phyloP scores from a whole-genome alignment of 208 protist species.

The Acanthamoeba royreba region DNA sequence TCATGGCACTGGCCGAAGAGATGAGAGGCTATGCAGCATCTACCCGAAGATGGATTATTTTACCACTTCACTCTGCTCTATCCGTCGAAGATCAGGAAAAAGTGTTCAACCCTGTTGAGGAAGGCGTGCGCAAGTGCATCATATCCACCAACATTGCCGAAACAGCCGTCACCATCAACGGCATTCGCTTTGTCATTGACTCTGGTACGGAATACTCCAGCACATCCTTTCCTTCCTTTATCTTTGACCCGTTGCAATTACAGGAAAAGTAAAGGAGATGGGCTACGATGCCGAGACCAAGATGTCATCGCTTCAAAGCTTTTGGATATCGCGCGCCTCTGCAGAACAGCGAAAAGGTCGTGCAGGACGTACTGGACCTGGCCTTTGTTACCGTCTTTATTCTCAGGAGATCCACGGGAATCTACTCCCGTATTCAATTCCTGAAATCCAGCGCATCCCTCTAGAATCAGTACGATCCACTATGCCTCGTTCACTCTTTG shows the following conservation, averaged over 20 bases:
- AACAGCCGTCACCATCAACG: slow-evolving; percentile 97
- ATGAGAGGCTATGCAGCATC: slow-evolving; percentile 17
- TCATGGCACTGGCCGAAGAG: slow-evolving; percentile 51
- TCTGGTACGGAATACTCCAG: slow-evolving; percentile 90
- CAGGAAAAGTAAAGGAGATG: slow-evolving; percentile 88
- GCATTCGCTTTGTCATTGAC: slow-evolving; percentile 96
- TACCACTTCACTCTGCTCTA: slow-evolving; percentile 58
- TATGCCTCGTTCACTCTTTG: background rate
- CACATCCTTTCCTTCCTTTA: background rate
- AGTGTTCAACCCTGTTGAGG: slow-evolving; percentile 88
- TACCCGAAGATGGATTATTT: slow-evolving; percentile 45
- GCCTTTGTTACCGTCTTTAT: slow-evolving; percentile 61
- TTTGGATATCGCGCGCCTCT: slow-evolving; percentile 92
- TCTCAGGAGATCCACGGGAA: background rate
- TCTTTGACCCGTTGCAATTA: background rate
- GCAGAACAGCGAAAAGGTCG: slow-evolving; percentile 92
- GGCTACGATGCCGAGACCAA: slow-evolving; percentile 66
- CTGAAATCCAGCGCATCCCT: slow-evolving; percentile 59
- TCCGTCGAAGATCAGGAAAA: slow-evolving; percentile 68
- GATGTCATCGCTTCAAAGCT: slow-evolving; percentile 62
- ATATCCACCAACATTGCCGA: slow-evolving; percentile 97
- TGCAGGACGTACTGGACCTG: slow-evolving; percentile 86
- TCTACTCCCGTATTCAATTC: slow-evolving; percentile 47
- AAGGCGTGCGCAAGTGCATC: slow-evolving; percentile 91
- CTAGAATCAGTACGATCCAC: slow-evolving; percentile 11